phyloP scores from a whole-genome alignment of 805 yeast genomes.

The Candida silvicultrix region DNA sequence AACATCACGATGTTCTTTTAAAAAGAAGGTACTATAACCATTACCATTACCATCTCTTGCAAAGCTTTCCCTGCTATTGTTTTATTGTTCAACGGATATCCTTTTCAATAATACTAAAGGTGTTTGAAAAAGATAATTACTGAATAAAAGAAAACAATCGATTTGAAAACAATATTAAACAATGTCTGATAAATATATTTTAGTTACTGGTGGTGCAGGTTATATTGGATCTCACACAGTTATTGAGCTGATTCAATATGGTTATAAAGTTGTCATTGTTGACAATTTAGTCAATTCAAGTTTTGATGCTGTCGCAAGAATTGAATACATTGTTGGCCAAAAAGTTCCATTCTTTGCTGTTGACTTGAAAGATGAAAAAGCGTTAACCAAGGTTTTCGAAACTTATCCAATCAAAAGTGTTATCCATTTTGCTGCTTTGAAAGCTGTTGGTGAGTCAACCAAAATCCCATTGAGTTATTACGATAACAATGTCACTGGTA shows the following conservation, averaged over 20 bases:
- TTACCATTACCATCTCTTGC: too few species aligned
- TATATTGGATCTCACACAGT: conserved; percentile 82
- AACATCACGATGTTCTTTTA: too few species aligned
- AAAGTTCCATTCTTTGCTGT: conserved; percentile 50
- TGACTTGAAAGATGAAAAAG: conserved; percentile 49
- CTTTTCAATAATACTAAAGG: too few species aligned
- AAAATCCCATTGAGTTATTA: conserved; percentile 62
- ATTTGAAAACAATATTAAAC: too few species aligned
- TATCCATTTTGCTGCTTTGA: conserved; percentile 76
- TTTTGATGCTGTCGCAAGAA: conserved; percentile 56
- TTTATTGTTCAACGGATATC: too few species aligned
- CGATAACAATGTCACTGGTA: conserved; percentile 61
- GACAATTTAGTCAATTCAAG: conserved; percentile 68
- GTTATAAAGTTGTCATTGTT: conserved; percentile 64
- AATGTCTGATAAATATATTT: not conserved
- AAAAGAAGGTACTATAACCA: too few species aligned
- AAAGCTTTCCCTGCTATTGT: too few species aligned
- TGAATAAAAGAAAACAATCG: too few species aligned
- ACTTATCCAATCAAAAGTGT: conserved; percentile 48
- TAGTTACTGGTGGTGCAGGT: conserved; percentile 82
- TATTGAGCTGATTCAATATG: conserved; percentile 52
- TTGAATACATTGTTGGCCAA: conserved; percentile 43
- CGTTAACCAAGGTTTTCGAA: conserved; percentile 40
- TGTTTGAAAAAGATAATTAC: too few species aligned
- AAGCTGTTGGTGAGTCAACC: conserved; percentile 78